A percentile compares a stretch with the other conserved stretches of the same genome.
Evolutionary conservation across 768 basidiomycete genomes (phyloP).

Genomic region (Boletus coccyginus): DNA sequence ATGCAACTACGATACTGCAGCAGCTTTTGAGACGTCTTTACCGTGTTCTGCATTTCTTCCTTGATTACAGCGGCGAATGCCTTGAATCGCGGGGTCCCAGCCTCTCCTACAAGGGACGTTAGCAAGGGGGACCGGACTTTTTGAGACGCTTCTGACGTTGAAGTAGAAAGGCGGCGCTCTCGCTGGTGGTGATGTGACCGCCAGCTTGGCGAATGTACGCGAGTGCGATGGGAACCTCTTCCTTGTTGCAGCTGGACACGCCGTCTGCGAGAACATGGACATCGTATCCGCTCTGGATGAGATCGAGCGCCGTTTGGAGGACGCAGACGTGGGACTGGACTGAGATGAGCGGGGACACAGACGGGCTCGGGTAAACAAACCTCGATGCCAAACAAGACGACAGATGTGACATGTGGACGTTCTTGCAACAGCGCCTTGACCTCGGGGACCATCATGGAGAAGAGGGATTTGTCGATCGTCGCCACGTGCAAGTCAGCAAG

Average conservation of each 20-base stretch:
- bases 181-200: conserved; percentile 75
- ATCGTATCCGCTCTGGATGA: conserved; percentile 47
- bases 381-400: conserved; percentile 88
- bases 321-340: conserved; percentile 86
- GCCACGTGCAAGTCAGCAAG: conserved; percentile 58
- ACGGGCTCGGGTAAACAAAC: conserved; percentile 37
- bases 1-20: conserved; percentile 26
- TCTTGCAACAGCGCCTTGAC: conserved; percentile 50
- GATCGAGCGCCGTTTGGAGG: conserved; percentile 75
- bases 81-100: conserved; percentile 65
- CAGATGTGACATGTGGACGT: conserved; percentile 47
- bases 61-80: conserved; percentile 70
- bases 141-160: conserved; percentile 44
- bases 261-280: conserved; percentile 82
- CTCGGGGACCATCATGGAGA: conserved; percentile 82
- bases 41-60: conserved; percentile 68
- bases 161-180: conserved; percentile 76
- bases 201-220: conserved; percentile 70
- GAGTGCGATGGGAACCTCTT: conserved; percentile 76
- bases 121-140: conserved; percentile 12
- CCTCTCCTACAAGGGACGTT: conserved; percentile 45
- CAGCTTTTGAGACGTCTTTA: conserved; percentile 33
- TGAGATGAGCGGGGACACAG: conserved; percentile 1
- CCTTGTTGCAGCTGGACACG: conserved; percentile 76
- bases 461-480: conserved; percentile 72